Conservation (phyloP, 1,284 basidiomycete genomes). For the Prillingera fragicola region DNA sequence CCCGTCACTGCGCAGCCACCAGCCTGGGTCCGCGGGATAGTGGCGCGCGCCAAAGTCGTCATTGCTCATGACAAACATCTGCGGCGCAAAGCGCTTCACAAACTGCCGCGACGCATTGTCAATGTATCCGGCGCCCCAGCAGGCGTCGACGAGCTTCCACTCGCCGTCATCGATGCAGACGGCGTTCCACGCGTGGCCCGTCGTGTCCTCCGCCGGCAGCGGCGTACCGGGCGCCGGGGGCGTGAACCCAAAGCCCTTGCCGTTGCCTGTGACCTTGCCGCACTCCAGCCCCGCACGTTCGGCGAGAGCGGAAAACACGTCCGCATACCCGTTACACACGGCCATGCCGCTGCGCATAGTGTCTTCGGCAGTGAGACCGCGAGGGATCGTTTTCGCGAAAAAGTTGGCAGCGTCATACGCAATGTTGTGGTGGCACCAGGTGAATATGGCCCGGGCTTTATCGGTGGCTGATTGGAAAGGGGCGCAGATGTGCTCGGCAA, state of each 20-base stretch:
- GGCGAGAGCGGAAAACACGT: conserved; percentile 6
- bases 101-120: neutral
- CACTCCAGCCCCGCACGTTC: conserved; percentile 5
- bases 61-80: conserved; percentile 7
- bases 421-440: conserved; percentile 18
- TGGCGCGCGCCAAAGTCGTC: conserved; percentile 7
- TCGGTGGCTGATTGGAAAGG: conserved; percentile 7
- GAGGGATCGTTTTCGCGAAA: conserved; percentile 4
- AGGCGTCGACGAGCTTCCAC: conserved; percentile 17
- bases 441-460: conserved; percentile 18
- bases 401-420: conserved; percentile 12
- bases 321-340: conserved; percentile 14
- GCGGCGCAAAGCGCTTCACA: conserved; percentile 1
- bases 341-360: conserved; percentile 8
- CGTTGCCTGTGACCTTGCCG: conserved; percentile 4
- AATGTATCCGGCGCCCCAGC: conserved; percentile 15
- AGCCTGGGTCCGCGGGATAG: conserved; percentile 1
- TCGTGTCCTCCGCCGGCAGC: neutral
- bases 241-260: conserved; percentile 11
- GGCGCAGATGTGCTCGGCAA: conserved; percentile 8
- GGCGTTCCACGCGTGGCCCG: conserved; percentile 16
- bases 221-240: neutral
- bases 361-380: conserved; percentile 2
- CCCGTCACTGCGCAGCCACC: conserved; percentile 1
- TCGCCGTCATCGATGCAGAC: conserved; percentile 8